These are phyloP conservation scores for Pseudopithomyces maydicus DNA, from an alignment of 2,329 filamentous ascomycete genomes.

Conservation along the genomic window DNA sequence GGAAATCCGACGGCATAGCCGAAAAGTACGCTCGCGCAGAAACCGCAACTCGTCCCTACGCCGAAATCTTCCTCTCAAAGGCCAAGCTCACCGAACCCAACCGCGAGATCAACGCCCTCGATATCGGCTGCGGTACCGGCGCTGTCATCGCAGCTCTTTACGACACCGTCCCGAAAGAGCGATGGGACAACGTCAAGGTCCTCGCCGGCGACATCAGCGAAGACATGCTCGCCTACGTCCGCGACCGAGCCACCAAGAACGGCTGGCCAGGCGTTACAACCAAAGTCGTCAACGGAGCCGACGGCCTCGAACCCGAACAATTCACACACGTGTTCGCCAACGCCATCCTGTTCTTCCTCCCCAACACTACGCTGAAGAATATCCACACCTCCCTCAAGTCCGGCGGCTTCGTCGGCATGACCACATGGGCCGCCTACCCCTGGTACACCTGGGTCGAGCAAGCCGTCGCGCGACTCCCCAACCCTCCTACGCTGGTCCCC, in stretches of 20 bases:
- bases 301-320: slow-evolving; percentile 15
- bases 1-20: slow-evolving; percentile 17
- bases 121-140: slow-evolving; percentile 34
- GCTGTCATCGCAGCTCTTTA: slow-evolving; percentile 27
- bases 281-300: slow-evolving; percentile 20
- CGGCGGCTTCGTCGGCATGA: slow-evolving; percentile 27
- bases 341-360: slow-evolving; percentile 28
- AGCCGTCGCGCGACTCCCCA: slow-evolving; percentile 11
- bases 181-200: slow-evolving; percentile 20
- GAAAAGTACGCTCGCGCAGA: slow-evolving; percentile 25
- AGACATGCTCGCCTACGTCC: slow-evolving; percentile 26
- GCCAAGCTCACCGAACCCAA: slow-evolving; percentile 2
- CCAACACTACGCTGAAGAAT: slow-evolving; percentile 5
- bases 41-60: slow-evolving; percentile 24
- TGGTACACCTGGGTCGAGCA: slow-evolving; percentile 18
- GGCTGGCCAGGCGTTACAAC: slow-evolving; percentile 26
- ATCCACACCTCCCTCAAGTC: slow-evolving; percentile 12
- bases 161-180: slow-evolving; percentile 12
- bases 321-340: slow-evolving; percentile 31
- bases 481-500: slow-evolving; percentile 11
- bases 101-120: slow-evolving; percentile 19
- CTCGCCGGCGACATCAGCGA: slow-evolving; percentile 29
- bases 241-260: slow-evolving; percentile 14
- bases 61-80: slow-evolving; percentile 18
- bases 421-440: slow-evolving; percentile 22